phyloP scores from a whole-genome alignment of 2,329 filamentous ascomycete genomes.

The Xylaria sp. region DNA sequence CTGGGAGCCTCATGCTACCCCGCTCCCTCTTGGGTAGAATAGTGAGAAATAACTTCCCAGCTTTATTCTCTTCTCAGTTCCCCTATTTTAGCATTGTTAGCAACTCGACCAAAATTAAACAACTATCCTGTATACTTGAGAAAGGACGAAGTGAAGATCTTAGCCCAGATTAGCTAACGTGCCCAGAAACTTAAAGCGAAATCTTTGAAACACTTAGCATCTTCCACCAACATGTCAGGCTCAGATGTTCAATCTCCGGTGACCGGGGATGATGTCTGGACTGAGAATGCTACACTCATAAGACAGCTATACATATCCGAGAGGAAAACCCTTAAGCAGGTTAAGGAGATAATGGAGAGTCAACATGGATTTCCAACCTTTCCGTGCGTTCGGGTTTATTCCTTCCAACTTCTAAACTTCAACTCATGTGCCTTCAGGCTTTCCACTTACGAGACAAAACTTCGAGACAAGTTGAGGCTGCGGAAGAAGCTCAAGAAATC shows the following conservation, averaged over 20 bases:
- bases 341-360: constrained; percentile 15
- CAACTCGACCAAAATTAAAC: not conserved
- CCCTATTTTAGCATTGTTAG: not conserved
- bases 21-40: not conserved
- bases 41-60: not conserved
- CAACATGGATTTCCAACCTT: constrained; percentile 20
- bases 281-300: constrained; percentile 12
- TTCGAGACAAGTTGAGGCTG: constrained; percentile 36
- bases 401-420: not conserved
- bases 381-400: constrained; percentile 4
- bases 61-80: not conserved
- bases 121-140: not conserved
- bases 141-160: not conserved
- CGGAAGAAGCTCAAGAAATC: constrained; percentile 40
- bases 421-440: constrained; percentile 21
- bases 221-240: constrained; percentile 8
- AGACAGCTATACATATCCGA: constrained; percentile 11
- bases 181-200: not conserved
- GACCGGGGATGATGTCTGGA: constrained; percentile 1
- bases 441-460: constrained; percentile 38
- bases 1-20: constrained; percentile 5
- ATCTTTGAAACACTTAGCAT: not conserved
- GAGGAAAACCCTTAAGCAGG: constrained; percentile 14
- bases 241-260: not conserved
- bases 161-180: not conserved